Evolutionary conservation across 164 flowering plant species (phyloP), one percentile per base, ranked within the genome.

Genomic region (Euptelea pleiosperma): DNA sequence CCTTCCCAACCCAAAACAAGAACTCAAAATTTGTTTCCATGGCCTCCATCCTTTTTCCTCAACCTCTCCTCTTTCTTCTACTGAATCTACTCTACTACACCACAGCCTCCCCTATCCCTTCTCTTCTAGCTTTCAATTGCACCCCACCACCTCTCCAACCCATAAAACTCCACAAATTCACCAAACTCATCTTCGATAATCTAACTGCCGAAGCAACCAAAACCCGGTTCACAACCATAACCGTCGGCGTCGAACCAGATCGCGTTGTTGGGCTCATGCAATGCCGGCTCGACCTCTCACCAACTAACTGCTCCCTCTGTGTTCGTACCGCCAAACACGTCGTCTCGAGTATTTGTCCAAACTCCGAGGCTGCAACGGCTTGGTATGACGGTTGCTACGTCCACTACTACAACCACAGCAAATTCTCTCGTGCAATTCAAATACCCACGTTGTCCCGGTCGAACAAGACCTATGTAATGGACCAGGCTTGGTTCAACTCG

Each of bases 371-470:
- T 3, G 55, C 22, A 21, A 14, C 58, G 0, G 66, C 63, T 36
- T 68, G 71, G 71, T 62, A 57, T 31, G 59, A 68, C 19, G 62
- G 58, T 56, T 68, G 71, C 30, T 62, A 57, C 49, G 4, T 62
- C 29, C 55, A 68, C 21, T 68, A 61, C 58, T 43, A 34, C 46
- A 21, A 42, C 53, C 29, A 16, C 43, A 12, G 7, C 28, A 42
- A 34, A 40, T 47, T 35, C 40, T 54, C 64, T 47, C 46, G 8
- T 15, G 26, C 46, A 15, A 30, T 40, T 47, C 16, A 29, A 3
- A 11, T 40, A n/a, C 18, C 33, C 10, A 25, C 10, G 37, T 18
- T 28, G 10, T 31, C 52, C 19, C 26, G 25, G 8, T 61, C 62
- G 9, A 55, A 44, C 61, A 39, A n/a, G 16, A 55, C 24, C 30